Base-by-base conservation (phyloP, 169 alveolate genomes). In the Eimeria tenella region DNA sequence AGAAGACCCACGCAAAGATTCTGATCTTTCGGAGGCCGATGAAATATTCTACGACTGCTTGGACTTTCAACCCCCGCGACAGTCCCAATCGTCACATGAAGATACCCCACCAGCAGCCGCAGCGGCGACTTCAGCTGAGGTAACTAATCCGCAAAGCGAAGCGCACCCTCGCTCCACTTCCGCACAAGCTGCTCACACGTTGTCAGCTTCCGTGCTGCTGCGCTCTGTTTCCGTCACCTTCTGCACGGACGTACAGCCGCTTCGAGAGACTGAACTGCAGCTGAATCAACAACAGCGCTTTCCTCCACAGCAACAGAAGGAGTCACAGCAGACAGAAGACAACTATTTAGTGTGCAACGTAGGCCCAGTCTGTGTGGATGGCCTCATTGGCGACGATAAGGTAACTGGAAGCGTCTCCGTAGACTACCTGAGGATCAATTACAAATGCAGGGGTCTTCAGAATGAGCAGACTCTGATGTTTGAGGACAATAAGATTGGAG, bases 41-140 rank as follows among this genome's bases (percentile, higher is more conserved):
- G 91, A 58, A 21, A 21, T 10, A 49, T 84, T 84, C 21, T 52
- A 84, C 42, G 91, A 84, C 65, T 84, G 91, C 63, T 19, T 84
- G 79, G 91, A 84, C 13, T 50, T 31, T 15, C 81, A 84, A 84
- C 11, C 91, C 13, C 79, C 91, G 25, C 81, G 21, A 50, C 65
- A 50, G 0, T 31, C 50, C 9, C 86, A 0, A 19, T 60, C n/a
- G 55, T 4, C 79, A 11, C 50, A 19, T 84, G 81, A 5, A 53
- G 49, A 62, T 84, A 79, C 56, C 53, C 15, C 89, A 81, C 58
- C 52, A 10, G 53, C n/a, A 25, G 81, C 11, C 4, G 11, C 89
- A n/a, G 21, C 73, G 23, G 5, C 56, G 60, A 15, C 60, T 11
- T 49, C 62, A 75, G 53, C 50, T 50, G 21, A 60, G 53, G 1